phyloP scores from a whole-genome alignment of 768 basidiomycete species.

The Xerocomus spinulosus region DNA sequence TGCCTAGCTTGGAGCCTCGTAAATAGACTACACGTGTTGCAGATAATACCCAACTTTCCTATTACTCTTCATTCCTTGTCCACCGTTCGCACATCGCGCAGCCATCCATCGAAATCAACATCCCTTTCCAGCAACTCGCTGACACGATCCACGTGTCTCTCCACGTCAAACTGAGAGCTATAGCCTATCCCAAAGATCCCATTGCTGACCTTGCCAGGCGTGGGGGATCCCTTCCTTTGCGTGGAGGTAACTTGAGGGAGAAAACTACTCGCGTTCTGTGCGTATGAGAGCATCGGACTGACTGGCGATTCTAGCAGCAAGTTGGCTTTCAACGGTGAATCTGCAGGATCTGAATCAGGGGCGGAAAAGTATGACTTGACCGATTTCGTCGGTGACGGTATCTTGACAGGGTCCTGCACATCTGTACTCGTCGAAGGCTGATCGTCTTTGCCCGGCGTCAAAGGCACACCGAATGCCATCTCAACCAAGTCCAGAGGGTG shows the following conservation, averaged over 20 bases:
- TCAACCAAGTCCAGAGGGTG: neutral
- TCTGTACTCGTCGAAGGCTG: neutral
- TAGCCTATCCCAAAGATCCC: constrained; percentile 40
- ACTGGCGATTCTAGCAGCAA: constrained; percentile 33
- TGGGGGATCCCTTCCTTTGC: constrained; percentile 23
- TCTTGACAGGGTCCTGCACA: constrained; percentile 5
- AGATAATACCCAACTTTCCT: constrained; percentile 4
- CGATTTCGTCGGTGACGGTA: constrained; percentile 30
- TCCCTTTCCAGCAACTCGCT: constrained; percentile 54
- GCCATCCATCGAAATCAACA: constrained; percentile 53
- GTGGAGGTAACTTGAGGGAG: constrained; percentile 37
- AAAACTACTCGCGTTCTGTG: constrained; percentile 34
- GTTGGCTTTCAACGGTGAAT: constrained; percentile 23
- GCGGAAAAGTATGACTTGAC: constrained; percentile 36
- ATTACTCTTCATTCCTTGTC: constrained; percentile 24
- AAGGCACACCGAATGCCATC: neutral
- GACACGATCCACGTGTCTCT: constrained; percentile 49
- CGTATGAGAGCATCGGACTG: constrained; percentile 31
- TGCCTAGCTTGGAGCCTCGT: constrained; percentile 21
- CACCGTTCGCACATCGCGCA: constrained; percentile 37
- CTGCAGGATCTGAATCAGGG: constrained; percentile 32
- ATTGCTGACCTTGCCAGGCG: constrained; percentile 17
- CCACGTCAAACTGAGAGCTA: constrained; percentile 57
- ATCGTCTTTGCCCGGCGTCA: constrained; percentile 5
- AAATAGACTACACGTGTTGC: constrained; percentile 21